phyloP scores from a whole-genome alignment of 768 basidiomycete genomes.

The Lactarius sp. region DNA sequence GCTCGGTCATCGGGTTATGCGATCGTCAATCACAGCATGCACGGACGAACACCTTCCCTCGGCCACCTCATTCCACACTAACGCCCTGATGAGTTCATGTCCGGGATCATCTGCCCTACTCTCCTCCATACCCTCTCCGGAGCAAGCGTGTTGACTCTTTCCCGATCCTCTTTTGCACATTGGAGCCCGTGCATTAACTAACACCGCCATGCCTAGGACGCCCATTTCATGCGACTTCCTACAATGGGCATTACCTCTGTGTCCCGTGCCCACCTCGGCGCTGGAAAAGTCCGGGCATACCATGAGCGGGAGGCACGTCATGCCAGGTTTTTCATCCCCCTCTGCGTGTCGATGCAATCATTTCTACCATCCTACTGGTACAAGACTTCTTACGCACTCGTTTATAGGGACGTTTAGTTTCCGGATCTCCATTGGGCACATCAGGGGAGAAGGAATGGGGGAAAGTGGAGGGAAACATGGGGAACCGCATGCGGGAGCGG shows the following conservation, averaged over 20 bases:
- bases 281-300: neutral
- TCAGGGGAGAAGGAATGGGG: neutral
- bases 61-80: constrained; percentile 3
- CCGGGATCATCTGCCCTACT: constrained; percentile 3
- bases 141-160: neutral
- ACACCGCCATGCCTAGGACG: constrained; percentile 1
- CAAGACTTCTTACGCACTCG: neutral
- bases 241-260: neutral
- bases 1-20: neutral
- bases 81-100: constrained; percentile 20
- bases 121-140: neutral
- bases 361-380: neutral
- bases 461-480: neutral
- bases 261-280: neutral
- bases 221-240: constrained; percentile 6
- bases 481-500: neutral
- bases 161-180: neutral
- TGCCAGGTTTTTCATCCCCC: neutral
- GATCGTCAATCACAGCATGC: neutral
- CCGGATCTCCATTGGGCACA: neutral
- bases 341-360: neutral
- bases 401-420: neutral
- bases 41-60: neutral
- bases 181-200: neutral
- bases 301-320: neutral